Percentiles rank a stretch among this genome's conserved stretches.
Evolutionary conservation across 352 stramenopile species (phyloP).

Genomic region (Phytophthora melonis): DNA sequence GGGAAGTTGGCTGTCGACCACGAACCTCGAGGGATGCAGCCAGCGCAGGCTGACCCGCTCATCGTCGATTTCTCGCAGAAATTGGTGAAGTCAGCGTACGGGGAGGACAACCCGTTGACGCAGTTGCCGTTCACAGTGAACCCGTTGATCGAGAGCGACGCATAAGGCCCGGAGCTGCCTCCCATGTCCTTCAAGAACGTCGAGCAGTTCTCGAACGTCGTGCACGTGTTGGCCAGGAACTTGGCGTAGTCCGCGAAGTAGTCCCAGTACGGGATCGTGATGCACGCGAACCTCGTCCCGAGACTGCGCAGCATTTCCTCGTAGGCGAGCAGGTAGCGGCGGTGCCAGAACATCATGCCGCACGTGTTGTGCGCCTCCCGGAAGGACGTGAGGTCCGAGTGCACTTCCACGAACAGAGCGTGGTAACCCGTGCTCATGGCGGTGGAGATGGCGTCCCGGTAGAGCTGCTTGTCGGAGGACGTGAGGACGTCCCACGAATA

Average conservation of each 20-base stretch:
- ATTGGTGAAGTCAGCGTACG: conserved; percentile 41
- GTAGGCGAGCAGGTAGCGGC: conserved; percentile 34
- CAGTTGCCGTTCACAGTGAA: conserved; percentile 37
- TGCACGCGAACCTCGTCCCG: conserved; percentile 59
- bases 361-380: conserved; percentile 59
- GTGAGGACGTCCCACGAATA: conserved; percentile 56
- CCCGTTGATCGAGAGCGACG: conserved; percentile 32
- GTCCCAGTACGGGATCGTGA: conserved; percentile 87
- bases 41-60: conserved; percentile 42
- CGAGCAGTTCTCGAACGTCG: conserved; percentile 63
- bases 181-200: conserved; percentile 72
- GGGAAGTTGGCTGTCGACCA: conserved; percentile 57
- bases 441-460: conserved; percentile 62
- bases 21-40: conserved; percentile 63
- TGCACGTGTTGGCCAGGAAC: conserved; percentile 42
- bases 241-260: conserved; percentile 74
- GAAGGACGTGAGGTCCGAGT: conserved; percentile 48
- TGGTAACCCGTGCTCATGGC: conserved; percentile 66
- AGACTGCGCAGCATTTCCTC: conserved; percentile 83
- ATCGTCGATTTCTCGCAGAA: conserved; percentile 68
- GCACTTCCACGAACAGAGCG: conserved; percentile 65
- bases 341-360: conserved; percentile 66
- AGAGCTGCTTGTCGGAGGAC: conserved; percentile 64
- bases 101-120: conserved; percentile 35
- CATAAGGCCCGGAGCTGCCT: conserved; percentile 44